phyloP scores from a whole-genome alignment of 768 basidiomycete species.

The Russula abietina region DNA sequence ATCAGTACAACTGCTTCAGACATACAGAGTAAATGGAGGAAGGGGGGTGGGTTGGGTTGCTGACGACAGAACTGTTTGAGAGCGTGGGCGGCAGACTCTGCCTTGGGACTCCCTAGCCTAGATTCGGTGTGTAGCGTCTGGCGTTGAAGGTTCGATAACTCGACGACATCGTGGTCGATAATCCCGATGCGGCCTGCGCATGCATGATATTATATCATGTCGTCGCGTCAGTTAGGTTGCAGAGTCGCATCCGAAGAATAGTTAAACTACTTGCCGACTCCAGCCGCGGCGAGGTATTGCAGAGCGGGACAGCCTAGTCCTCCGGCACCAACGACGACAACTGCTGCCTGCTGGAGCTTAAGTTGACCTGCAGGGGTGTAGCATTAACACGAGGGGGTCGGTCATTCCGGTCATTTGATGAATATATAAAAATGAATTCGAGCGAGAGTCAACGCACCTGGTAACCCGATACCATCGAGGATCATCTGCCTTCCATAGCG shows the following conservation, averaged over 20 bases:
- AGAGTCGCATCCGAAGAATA: not conserved
- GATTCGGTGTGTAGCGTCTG: slow-evolving; percentile 82
- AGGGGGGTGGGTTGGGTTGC: not conserved
- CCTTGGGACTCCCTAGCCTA: slow-evolving; percentile 73
- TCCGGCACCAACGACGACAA: slow-evolving; percentile 89
- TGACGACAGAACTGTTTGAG: slow-evolving; percentile 48
- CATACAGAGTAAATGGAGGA: not conserved
- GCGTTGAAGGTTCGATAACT: slow-evolving; percentile 84
- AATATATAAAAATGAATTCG: not conserved
- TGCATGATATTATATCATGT: not conserved
- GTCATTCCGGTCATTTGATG: not conserved
- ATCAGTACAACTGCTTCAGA: not conserved
- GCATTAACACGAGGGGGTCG: not conserved
- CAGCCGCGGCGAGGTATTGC: slow-evolving; percentile 89
- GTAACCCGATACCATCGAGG: slow-evolving; percentile 77
- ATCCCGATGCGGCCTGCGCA: slow-evolving; percentile 71
- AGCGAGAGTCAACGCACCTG: slow-evolving; percentile 45
- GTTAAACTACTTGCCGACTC: slow-evolving; percentile 59
- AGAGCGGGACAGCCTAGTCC: slow-evolving; percentile 94
- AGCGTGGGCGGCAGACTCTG: slow-evolving; percentile 69
- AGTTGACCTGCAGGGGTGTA: slow-evolving; percentile 57
- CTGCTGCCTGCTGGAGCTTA: slow-evolving; percentile 66
- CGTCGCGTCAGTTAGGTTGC: not conserved
- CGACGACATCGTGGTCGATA: slow-evolving; percentile 83
- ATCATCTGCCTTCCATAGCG: slow-evolving; percentile 98